These are phyloP conservation scores for Sporisorium reilianum DNA, from an alignment of 1,284 basidiomycete genomes.

Conservation along the genomic window DNA sequence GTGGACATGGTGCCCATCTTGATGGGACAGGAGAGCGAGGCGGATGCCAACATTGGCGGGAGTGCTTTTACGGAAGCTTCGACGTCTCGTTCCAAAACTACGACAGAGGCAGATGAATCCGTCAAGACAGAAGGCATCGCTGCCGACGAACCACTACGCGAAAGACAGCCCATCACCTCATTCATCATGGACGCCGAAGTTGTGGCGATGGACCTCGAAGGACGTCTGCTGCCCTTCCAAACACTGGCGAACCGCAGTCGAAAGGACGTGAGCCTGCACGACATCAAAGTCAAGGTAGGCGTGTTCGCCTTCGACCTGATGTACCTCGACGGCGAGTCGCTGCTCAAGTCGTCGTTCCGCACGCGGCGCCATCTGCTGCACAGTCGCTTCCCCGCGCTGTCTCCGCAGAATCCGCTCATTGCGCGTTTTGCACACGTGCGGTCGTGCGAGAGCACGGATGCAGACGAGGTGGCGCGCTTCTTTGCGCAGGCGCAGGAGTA, in stretches of 20 bases:
- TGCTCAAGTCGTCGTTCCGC: constrained; percentile 80
- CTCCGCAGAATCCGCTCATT: constrained; percentile 70
- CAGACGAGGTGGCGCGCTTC: constrained; percentile 79
- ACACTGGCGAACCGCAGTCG: constrained; percentile 57
- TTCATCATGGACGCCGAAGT: constrained; percentile 88
- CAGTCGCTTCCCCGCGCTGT: constrained; percentile 70
- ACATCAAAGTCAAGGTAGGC: constrained; percentile 66
- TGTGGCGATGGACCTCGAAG: constrained; percentile 58
- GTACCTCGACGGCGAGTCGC: constrained; percentile 73
- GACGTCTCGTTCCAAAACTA: not conserved
- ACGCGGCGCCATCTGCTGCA: constrained; percentile 78
- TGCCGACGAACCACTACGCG: not conserved
- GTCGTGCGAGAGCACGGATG: constrained; percentile 78
- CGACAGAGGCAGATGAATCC: not conserved
- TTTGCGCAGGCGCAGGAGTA: constrained; percentile 83
- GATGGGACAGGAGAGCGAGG: constrained; percentile 48
- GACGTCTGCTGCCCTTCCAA: constrained; percentile 65
- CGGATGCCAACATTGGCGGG: constrained; percentile 18
- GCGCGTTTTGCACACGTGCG: constrained; percentile 83
- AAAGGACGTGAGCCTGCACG: constrained; percentile 63
- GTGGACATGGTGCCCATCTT: constrained; percentile 71
- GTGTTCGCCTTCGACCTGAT: constrained; percentile 66
- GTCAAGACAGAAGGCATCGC: not conserved
- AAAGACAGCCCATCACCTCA: constrained; percentile 70
- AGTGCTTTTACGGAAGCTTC: constrained; percentile 9